Conservation (phyloP, 2,329 filamentous ascomycete genomes). For the Phoma sp. region DNA sequence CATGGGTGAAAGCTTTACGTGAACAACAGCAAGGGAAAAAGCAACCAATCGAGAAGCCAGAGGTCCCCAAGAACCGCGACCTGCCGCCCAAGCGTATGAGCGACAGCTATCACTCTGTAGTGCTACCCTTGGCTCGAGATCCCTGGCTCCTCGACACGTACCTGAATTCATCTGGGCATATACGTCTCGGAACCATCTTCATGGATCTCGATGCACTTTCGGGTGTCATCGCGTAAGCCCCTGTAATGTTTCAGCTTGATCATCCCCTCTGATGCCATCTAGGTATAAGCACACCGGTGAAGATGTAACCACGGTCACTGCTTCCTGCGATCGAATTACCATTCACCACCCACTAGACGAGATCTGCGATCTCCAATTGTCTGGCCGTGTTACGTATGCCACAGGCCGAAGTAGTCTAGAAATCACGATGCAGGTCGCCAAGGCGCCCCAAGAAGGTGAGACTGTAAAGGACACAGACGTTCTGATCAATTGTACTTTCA, state of each 20-base stretch:
- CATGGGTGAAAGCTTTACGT: slow-evolving; percentile 70
- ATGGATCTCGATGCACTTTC: slow-evolving; percentile 83
- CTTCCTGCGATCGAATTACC: slow-evolving; percentile 67
- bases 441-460: slow-evolving; percentile 66
- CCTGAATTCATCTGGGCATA: slow-evolving; percentile 76
- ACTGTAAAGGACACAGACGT: slow-evolving; percentile 64
- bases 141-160: slow-evolving; percentile 80
- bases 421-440: slow-evolving; percentile 75
- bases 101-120: slow-evolving; percentile 72
- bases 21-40: slow-evolving; percentile 54
- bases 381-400: slow-evolving; percentile 71
- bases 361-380: slow-evolving; percentile 79
- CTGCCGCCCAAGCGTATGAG: slow-evolving; percentile 71
- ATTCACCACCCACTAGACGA: slow-evolving; percentile 75
- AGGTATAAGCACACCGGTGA: slow-evolving; percentile 73
- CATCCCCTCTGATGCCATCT: slow-evolving; percentile 18
- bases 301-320: slow-evolving; percentile 67
- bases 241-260: slow-evolving; percentile 61
- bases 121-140: slow-evolving; percentile 73
- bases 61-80: slow-evolving; percentile 57
- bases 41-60: slow-evolving; percentile 39
- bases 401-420: slow-evolving; percentile 76
- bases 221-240: slow-evolving; percentile 67
- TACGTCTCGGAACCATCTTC: slow-evolving; percentile 73
- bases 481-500: slow-evolving; percentile 74